These are phyloP conservation scores for Shiraia sp. DNA, from an alignment of 2,329 filamentous ascomycete species.

Conservation along the genomic window DNA sequence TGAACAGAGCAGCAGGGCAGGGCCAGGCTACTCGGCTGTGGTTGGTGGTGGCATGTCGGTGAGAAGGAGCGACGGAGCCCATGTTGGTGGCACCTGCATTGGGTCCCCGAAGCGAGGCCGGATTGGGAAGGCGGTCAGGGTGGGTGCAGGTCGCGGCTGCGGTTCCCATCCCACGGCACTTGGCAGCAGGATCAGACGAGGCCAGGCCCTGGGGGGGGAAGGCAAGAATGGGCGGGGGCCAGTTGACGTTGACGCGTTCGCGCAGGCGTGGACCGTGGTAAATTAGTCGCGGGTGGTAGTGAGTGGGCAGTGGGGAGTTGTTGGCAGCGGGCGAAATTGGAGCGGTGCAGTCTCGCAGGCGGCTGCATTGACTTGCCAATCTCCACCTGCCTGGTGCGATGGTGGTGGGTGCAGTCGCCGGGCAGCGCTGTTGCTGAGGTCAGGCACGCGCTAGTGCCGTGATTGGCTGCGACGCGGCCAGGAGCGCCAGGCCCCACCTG, in stretches of 20 bases:
- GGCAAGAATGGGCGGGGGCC: too few relatives aligned
- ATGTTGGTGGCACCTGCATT: not conserved
- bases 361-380: not conserved
- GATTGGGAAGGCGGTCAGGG: constrained; percentile 22
- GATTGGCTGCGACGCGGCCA: constrained; percentile 1
- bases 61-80: not conserved
- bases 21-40: too few relatives aligned
- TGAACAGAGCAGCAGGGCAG: not conserved
- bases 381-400: not conserved
- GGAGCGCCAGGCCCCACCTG: not conserved
- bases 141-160: constrained; percentile 3
- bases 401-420: not conserved
- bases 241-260: not conserved
- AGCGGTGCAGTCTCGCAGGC: too few relatives aligned
- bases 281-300: not conserved
- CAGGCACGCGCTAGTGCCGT: not conserved
- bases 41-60: too few relatives aligned
- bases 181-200: not conserved
- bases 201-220: not conserved
- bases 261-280: not conserved
- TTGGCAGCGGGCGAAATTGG: not conserved
- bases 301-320: not conserved
- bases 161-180: constrained; percentile 1
- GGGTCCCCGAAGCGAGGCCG: constrained; percentile 10
- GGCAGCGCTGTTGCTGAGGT: not conserved